Percentiles rank a stretch among this genome's conserved stretches.
Conservation (phyloP, 148 eudicot species). For the Nepenthes mirabilis region DNA sequence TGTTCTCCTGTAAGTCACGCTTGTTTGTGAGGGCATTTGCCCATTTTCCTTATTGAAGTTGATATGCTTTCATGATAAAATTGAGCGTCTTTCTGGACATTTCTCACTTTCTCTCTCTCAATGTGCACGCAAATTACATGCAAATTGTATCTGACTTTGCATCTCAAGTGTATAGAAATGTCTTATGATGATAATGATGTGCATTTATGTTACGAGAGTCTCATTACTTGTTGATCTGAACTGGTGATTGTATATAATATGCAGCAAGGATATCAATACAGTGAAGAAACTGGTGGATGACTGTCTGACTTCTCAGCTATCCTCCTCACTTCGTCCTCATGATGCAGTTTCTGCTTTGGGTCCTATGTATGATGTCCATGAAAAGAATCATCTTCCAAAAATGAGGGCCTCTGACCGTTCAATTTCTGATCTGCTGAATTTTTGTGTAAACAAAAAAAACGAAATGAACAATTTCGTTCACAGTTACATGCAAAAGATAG, state of each 20-base stretch:
- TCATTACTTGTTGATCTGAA: background rate
- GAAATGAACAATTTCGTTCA: conserved; percentile 89
- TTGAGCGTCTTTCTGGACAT: too few relatives aligned
- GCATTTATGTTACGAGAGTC: background rate
- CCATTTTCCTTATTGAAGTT: too few relatives aligned
- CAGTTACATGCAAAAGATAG: conserved; percentile 85
- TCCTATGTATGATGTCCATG: conserved; percentile 86
- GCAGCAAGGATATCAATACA: conserved; percentile 79
- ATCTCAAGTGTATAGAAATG: background rate
- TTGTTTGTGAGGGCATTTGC: too few relatives aligned
- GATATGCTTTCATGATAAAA: too few relatives aligned
- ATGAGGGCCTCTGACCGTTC: conserved; percentile 63
- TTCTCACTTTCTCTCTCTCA: too few relatives aligned
- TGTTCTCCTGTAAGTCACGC: too few relatives aligned
- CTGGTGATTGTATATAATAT: conserved; percentile 1
- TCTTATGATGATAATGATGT: background rate
- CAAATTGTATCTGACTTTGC: too few relatives aligned
- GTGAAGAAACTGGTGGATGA: conserved; percentile 78
- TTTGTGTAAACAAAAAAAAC: conserved; percentile 58
- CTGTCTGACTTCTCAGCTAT: conserved; percentile 44
- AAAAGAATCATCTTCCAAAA: conserved; percentile 69
- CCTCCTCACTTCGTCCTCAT: conserved; percentile 82
- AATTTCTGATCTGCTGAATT: conserved; percentile 51
- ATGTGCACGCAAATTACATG: too few relatives aligned
- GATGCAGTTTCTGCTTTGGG: conserved; percentile 99